These are phyloP conservation scores for Yarrowia osloensis DNA, from an alignment of 805 yeast species.

Conservation along the genomic window DNA sequence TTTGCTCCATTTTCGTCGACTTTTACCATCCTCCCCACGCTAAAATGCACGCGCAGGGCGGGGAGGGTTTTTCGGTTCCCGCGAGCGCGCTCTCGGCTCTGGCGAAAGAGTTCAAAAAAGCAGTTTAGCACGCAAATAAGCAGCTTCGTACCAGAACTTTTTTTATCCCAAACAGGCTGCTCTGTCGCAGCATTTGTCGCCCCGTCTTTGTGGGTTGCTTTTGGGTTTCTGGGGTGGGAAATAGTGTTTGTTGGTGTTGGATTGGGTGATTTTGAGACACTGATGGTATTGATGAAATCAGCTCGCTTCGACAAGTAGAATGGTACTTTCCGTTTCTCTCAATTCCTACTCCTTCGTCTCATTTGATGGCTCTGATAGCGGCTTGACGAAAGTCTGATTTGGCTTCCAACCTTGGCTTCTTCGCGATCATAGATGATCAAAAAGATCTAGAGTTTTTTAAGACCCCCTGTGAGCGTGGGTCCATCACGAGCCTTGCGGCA, in stretches of 20 bases:
- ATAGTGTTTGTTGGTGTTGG: background rate
- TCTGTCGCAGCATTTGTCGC: background rate
- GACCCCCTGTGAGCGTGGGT: background rate
- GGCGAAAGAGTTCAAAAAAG: background rate
- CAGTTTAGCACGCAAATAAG: conserved; percentile 9
- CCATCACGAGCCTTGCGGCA: background rate
- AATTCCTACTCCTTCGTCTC: background rate
- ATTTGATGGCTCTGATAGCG: background rate
- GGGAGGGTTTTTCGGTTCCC: background rate
- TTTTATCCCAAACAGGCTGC: background rate
- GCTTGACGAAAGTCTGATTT: background rate
- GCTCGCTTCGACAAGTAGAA: background rate
- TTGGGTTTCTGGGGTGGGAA: background rate
- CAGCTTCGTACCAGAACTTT: background rate
- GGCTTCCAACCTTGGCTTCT: background rate
- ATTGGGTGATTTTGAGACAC: background rate
- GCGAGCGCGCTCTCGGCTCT: background rate
- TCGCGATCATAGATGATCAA: conserved; percentile 1
- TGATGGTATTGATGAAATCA: background rate
- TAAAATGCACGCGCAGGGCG: background rate
- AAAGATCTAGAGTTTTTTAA: conserved; percentile 4
- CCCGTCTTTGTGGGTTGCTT: background rate
- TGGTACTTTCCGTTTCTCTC: background rate
- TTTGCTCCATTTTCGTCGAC: too few species aligned
- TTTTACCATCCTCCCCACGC: too few species aligned